A percentile compares a stretch with the other conserved stretches of the same genome.
Evolutionary conservation across 306 rosid genomes (phyloP).

Genomic region (Cicer bijugum): DNA sequence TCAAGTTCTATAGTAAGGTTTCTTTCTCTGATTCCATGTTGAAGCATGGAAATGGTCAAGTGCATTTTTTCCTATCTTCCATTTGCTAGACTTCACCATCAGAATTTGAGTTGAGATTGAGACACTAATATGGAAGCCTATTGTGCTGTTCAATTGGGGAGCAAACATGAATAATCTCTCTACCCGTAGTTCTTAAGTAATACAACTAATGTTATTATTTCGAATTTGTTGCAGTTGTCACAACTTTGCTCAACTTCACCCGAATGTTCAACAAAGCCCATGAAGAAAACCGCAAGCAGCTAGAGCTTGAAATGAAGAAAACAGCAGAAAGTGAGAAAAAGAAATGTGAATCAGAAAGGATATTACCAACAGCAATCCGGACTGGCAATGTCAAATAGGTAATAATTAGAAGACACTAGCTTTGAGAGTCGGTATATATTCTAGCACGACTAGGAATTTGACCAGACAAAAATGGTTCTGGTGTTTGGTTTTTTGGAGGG

Average conservation of each 20-base stretch:
- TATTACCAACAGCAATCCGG: constrained; percentile 52
- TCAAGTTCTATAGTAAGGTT: constrained; percentile 1
- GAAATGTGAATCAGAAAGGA: constrained; percentile 54
- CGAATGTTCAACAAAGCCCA: constrained; percentile 78
- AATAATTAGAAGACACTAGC: constrained; percentile 34
- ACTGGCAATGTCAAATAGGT: constrained; percentile 59
- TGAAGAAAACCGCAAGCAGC: constrained; percentile 76
- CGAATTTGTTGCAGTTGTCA: constrained; percentile 58
- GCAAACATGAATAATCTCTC: not conserved
- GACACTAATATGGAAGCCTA: constrained; percentile 4
- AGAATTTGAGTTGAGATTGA: not conserved
- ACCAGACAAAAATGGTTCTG: constrained; percentile 36
- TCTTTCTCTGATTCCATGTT: constrained; percentile 6
- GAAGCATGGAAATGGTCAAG: not conserved
- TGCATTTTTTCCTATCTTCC: constrained; percentile 9
- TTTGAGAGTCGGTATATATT: constrained; percentile 38
- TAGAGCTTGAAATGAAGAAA: constrained; percentile 77
- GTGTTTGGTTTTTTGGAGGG: constrained; percentile 37
- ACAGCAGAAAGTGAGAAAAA: constrained; percentile 64
- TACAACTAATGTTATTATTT: constrained; percentile 36
- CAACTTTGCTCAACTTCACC: constrained; percentile 79
- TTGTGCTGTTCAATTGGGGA: constrained; percentile 1
- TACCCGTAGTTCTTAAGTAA: no score
- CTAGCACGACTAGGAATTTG: constrained; percentile 41
- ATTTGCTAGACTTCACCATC: constrained; percentile 5